Base-by-base conservation (phyloP, 352 stramenopile genomes). In the Phytophthora sp. region DNA sequence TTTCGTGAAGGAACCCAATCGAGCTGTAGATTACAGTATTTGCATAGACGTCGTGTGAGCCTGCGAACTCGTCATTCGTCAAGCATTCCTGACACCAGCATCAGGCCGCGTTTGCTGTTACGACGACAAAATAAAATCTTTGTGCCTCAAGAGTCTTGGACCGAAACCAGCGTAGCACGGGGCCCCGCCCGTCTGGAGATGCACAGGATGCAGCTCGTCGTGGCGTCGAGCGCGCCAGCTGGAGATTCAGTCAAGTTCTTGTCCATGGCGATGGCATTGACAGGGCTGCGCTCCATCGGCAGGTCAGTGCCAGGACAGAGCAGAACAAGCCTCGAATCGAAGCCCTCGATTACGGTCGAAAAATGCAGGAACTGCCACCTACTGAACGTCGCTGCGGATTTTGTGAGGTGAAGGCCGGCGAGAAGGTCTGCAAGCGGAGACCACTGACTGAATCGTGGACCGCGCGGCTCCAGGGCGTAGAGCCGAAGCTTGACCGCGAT, bases 201-300 rank as follows among this genome's bases (percentile, higher is more conserved):
- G 38, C 65, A 69, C 65, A 69, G 35, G 51, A 65, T 69, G 58
- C 51, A 29, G 58, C 45, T 69, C 51, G 44, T 68, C 38, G 57
- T 49, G 21, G 27, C 45, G 57, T 62, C 33, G 49, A 60, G 18
- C 20, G 33, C 39, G 18, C 41, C 57, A 62, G 38, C 55, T 66
- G 63, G 30, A 31, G 36, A 56, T 31, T 18, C 20, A 27, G 24
- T 30, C 13, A 38, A 26, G n/a, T 15, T 31, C 44, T 18, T 27
- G 24, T 42, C 29, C 16, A 36, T 36, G 24, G 26, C 18, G 16
- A 53, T 23, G 29, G 4, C 31, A 38, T 46, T 39, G 29, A 56
- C 54, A 61, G 30, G 31, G 7, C 24, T 18, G 26, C 18, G 38
- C 13, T n/a, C 27, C 21, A 46, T 18, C 18, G 33, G 36, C 26